Base-by-base conservation (phyloP, 495 filamentous ascomycete genomes). In the Hypoxylon rickii region DNA sequence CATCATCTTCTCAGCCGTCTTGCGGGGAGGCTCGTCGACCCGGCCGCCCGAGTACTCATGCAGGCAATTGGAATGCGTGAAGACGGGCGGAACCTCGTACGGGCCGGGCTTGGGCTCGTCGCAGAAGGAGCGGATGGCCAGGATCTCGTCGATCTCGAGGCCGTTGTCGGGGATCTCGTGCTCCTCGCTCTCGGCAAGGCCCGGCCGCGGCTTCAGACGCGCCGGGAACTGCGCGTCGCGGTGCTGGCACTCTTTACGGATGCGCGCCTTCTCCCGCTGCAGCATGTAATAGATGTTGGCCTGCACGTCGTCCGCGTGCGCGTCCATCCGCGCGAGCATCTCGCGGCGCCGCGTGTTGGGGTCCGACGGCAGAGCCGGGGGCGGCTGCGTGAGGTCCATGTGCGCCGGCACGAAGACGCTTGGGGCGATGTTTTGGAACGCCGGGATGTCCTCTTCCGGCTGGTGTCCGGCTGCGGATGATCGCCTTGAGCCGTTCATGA, bases 361-460 rank as follows among this genome's bases (percentile, higher is more conserved):
- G 32, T 74, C 61, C 33, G 62, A 59, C 0, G 72, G 69, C 5
- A 59, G 43, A 6, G 47, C 20, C 7, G 56, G 61, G 12, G 65
- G 49, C 17, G 63, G 49, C 37, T 69, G 54, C 20, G 61, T 63
- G 32, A 75, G 53, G 44, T 77, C 72, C 2, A 60, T 54, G 1
- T 44, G 50, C 40, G 78, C 66, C 4, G 77, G 73, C 1, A 72
- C 67, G 53, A 82, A 80, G 16, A 80, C 75, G 32, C 65, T 58
- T 3, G 75, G 70, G 1, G 67, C 58, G 18, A 76, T 60, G 51
- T 53, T 69, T 10, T 33, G 51, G 37, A 70, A 67, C 0, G 40
- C 45, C 1, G 73, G 73, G n/a, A 74, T 74, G 1, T 54, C 47
- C 7, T 71, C 66, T 31, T 64, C 36, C 22, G 37, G 40, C 21